Conservation (phyloP, 768 basidiomycete genomes). For the Lactarius sp. region DNA sequence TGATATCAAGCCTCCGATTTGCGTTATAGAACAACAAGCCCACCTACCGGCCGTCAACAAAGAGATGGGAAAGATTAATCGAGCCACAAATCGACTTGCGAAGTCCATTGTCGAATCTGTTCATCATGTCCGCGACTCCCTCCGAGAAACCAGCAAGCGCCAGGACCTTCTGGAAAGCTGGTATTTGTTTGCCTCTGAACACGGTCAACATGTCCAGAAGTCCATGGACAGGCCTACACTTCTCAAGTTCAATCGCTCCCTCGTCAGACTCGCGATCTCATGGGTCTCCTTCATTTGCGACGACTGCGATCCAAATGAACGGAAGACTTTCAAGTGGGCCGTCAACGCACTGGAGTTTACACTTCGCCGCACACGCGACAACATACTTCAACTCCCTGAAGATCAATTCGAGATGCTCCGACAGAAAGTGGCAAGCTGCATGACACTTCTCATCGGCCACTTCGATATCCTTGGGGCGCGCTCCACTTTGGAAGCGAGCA, state of each 20-base stretch:
- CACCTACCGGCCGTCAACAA: conserved; percentile 87
- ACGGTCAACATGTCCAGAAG: conserved; percentile 84
- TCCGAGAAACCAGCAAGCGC: conserved; percentile 54
- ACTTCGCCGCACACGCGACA: conserved; percentile 79
- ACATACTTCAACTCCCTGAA: conserved; percentile 82
- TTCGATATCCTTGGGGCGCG: conserved; percentile 97
- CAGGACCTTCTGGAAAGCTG: conserved; percentile 91
- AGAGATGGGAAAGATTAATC: conserved; percentile 85
- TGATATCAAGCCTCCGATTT: conserved; percentile 20
- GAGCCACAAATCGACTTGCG: conserved; percentile 83
- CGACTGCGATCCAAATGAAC: conserved; percentile 92
- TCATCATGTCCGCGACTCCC: conserved; percentile 70
- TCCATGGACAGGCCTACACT: conserved; percentile 74
- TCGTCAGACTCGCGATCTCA: conserved; percentile 88
- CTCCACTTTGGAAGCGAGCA: conserved; percentile 79
- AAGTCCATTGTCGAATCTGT: conserved; percentile 93
- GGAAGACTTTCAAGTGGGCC: conserved; percentile 97
- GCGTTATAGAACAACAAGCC: conserved; percentile 73
- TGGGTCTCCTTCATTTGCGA: conserved; percentile 99
- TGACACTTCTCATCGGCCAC: conserved; percentile 94
- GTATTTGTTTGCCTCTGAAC: conserved; percentile 95
- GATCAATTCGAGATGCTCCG: conserved; percentile 88
- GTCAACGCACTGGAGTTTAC: conserved; percentile 94
- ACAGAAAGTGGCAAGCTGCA: conserved; percentile 90
- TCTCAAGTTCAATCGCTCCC: conserved; percentile 72